phyloP scores from a whole-genome alignment of 202 grass and related monocot genomes.

The Tripidium arundinaceum region DNA sequence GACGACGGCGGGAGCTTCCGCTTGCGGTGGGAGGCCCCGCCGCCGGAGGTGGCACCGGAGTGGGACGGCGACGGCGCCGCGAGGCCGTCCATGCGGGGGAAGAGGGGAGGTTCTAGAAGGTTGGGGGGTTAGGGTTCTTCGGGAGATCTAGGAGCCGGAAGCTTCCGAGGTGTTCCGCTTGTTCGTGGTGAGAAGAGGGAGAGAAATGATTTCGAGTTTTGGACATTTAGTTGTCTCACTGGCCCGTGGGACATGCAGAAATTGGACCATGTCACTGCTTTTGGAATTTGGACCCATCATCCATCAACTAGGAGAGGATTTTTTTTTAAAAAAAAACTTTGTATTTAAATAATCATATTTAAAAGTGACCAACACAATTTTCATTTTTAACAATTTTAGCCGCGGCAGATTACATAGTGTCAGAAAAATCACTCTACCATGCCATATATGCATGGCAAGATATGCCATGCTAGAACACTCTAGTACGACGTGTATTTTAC shows the following conservation, averaged over 20 bases:
- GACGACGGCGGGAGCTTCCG: conserved; percentile 65
- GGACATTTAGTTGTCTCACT: background rate
- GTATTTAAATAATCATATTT: too few species aligned
- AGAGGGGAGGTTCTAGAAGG: conserved; percentile 24
- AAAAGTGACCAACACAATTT: too few species aligned
- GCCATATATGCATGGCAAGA: too few species aligned
- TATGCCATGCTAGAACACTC: too few species aligned
- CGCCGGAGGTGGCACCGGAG: conserved; percentile 53
- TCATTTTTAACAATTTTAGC: too few species aligned
- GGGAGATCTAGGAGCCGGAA: conserved; percentile 33
- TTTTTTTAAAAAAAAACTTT: too few species aligned
- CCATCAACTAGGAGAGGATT: too few species aligned
- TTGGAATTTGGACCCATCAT: background rate
- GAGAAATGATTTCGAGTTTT: background rate
- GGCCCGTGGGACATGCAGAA: background rate
- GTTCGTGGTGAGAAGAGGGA: background rate
- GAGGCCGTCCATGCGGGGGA: conserved; percentile 43
- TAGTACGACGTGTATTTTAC: too few species aligned
- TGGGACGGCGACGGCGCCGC: conserved; percentile 53
- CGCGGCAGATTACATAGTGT: too few species aligned
- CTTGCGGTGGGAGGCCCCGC: conserved; percentile 51
- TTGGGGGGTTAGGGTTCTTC: conserved; percentile 29
- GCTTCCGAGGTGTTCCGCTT: background rate
- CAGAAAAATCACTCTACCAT: too few species aligned
- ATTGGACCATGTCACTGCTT: background rate